Conservation (phyloP, 805 yeast genomes). For the Ogataea philodendri region DNA sequence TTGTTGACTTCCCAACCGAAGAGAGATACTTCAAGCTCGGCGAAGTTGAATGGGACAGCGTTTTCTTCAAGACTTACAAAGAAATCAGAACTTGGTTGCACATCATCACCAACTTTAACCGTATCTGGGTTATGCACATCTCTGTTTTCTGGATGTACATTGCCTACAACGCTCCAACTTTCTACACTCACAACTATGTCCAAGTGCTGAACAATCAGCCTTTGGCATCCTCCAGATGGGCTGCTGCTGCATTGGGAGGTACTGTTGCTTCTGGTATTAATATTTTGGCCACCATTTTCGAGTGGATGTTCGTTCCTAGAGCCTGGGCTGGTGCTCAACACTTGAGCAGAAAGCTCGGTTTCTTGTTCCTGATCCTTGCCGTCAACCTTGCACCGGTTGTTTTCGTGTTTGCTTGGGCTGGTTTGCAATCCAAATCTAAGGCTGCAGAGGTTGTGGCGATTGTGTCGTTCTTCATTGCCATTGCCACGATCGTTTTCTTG, state of each 20-base stretch:
- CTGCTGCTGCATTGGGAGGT: conserved; percentile 92
- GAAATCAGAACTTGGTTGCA: conserved; percentile 98
- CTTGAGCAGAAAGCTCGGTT: conserved; percentile 80
- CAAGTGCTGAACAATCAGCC: conserved; percentile 86
- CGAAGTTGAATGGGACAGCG: conserved; percentile 88
- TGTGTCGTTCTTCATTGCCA: conserved; percentile 84
- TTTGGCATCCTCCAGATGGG: conserved; percentile 88
- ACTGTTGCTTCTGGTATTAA: conserved; percentile 78
- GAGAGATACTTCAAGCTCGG: conserved; percentile 90
- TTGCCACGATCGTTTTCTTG: conserved; percentile 81
- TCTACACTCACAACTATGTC: conserved; percentile 82
- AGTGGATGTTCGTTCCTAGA: conserved; percentile 96
- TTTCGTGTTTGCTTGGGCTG: conserved; percentile 80
- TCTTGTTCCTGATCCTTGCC: conserved; percentile 62
- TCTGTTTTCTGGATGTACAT: conserved; percentile 92
- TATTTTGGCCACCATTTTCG: conserved; percentile 82
- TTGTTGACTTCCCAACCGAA: conserved; percentile 83
- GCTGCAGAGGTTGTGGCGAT: conserved; percentile 78
- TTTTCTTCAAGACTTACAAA: conserved; percentile 91
- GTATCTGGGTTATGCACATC: conserved; percentile 96
- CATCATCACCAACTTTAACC: conserved; percentile 89
- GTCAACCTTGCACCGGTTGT: conserved; percentile 83
- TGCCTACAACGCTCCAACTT: conserved; percentile 87
- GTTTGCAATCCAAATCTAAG: conserved; percentile 59
- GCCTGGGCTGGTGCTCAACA: conserved; percentile 99